phyloP scores from a whole-genome alignment of 1,139 yeast species.

The Geotrichum restrictum region DNA sequence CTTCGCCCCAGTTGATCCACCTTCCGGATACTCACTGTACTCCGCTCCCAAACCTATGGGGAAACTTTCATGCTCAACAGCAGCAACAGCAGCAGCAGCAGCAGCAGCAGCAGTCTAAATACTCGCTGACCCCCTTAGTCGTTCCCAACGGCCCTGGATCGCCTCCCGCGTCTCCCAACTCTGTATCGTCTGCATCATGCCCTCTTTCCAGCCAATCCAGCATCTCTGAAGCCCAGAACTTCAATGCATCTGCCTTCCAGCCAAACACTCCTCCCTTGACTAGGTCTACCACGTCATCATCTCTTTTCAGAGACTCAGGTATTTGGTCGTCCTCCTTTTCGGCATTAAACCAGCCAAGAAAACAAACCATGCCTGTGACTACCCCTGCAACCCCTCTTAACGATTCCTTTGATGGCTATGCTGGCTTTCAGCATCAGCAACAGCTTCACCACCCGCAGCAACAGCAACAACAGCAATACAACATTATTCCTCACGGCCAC shows the following conservation, averaged over 20 bases:
- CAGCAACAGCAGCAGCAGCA: constrained; percentile 13
- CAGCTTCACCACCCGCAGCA: background rate
- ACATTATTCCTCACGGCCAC: background rate
- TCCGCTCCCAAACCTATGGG: constrained; percentile 34
- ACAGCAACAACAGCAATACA: background rate
- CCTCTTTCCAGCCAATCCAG: background rate
- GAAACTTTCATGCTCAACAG: background rate
- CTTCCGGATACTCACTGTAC: constrained; percentile 26
- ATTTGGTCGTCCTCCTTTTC: background rate
- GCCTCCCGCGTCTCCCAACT: constrained; percentile 7
- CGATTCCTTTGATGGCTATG: background rate
- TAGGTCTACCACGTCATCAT: constrained; percentile 20
- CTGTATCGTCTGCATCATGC: background rate
- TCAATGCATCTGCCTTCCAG: background rate
- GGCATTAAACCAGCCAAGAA: background rate
- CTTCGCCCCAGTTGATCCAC: constrained; percentile 9
- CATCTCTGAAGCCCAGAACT: constrained; percentile 12
- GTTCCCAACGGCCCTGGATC: constrained; percentile 8
- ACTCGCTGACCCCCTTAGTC: constrained; percentile 9
- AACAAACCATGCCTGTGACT: background rate
- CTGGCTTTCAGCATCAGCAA: background rate
- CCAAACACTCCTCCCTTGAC: constrained; percentile 22
- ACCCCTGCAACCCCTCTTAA: background rate
- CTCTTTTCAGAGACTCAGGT: background rate
- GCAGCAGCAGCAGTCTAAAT: constrained; percentile 11